A percentile compares a stretch with the other conserved stretches of the same genome.
Evolutionary conservation across 768 basidiomycete species (phyloP).

Genomic region (Lanmaoa rubissima): DNA sequence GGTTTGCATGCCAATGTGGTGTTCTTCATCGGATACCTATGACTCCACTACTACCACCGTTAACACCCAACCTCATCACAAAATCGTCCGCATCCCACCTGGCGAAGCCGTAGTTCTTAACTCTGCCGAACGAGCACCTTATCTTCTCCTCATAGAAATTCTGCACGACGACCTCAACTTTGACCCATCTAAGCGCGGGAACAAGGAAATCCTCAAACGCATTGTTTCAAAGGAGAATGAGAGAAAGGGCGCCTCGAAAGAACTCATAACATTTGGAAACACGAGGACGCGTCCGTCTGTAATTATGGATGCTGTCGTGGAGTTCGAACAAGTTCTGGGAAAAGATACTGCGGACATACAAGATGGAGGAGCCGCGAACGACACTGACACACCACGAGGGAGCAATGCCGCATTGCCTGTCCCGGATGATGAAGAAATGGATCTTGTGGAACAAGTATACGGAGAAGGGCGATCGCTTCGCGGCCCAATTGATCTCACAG

Average conservation of each 20-base stretch:
- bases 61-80: constrained; percentile 73
- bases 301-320: constrained; percentile 24
- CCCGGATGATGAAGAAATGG: constrained; percentile 82
- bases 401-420: constrained; percentile 19
- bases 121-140: constrained; percentile 95
- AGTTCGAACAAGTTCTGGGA: constrained; percentile 32
- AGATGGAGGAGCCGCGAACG: constrained; percentile 11
- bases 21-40: constrained; percentile 63
- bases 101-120: constrained; percentile 98
- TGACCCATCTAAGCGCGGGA: constrained; percentile 76
- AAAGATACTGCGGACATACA: constrained; percentile 30
- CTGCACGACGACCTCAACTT: constrained; percentile 90
- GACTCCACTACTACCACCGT: constrained; percentile 28
- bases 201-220: constrained; percentile 82
- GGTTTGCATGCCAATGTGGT: constrained; percentile 92
- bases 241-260: constrained; percentile 54
- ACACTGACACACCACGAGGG: constrained; percentile 20
- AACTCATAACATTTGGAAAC: constrained; percentile 47
- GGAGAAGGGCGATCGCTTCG: constrained; percentile 74
- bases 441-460: constrained; percentile 94
- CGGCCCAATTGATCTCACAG: constrained; percentile 75
- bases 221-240: constrained; percentile 67
- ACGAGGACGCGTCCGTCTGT: constrained; percentile 15
- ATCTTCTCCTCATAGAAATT: constrained; percentile 88
- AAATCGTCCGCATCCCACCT: constrained; percentile 95